A percentile compares a stretch with the other conserved stretches of the same genome.
phyloP scores from a whole-genome alignment of 2,329 filamentous ascomycete genomes.

The Alternaria infectoria region DNA sequence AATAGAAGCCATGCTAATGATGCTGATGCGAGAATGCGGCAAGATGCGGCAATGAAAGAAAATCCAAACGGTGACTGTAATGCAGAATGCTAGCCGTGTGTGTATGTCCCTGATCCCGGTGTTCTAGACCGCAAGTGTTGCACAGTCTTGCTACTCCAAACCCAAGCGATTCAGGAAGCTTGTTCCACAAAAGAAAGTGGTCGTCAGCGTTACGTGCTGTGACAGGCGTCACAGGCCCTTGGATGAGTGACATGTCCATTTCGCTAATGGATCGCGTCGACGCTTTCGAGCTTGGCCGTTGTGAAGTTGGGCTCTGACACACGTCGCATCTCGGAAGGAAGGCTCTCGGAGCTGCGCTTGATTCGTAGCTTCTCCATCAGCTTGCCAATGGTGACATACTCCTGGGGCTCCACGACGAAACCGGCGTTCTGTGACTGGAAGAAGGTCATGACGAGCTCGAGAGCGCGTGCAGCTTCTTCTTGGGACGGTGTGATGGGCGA shows the following conservation, averaged over 20 bases:
- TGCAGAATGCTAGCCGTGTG: constrained; percentile 18
- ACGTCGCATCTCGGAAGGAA: constrained; percentile 43
- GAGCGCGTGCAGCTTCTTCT: constrained; percentile 82
- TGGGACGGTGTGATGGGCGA: constrained; percentile 71
- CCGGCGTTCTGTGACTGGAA: constrained; percentile 74
- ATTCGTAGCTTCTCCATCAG: constrained; percentile 85
- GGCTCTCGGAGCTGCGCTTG: constrained; percentile 56
- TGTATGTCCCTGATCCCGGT: constrained; percentile 12
- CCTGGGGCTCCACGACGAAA: constrained; percentile 76
- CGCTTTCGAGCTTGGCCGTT: constrained; percentile 37
- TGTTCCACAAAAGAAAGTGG: constrained; percentile 18
- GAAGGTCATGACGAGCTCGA: constrained; percentile 82
- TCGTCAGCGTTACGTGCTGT: constrained; percentile 19
- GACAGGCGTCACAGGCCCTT: constrained; percentile 13
- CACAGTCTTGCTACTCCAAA: constrained; percentile 25
- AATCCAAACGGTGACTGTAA: constrained; percentile 18
- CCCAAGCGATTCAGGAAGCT: constrained; percentile 11
- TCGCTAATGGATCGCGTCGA: constrained; percentile 38
- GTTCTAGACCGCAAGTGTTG: constrained; percentile 23
- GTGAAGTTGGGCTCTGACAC: constrained; percentile 44
- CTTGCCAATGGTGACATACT: constrained; percentile 78
- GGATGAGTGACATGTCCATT: constrained; percentile 4
- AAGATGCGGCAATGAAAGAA: constrained; percentile 18
- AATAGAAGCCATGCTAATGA: constrained; percentile 35
- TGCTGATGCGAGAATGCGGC: constrained; percentile 37